These are phyloP conservation scores for Eimeria tenella DNA, from an alignment of 169 alveolate genomes.

Conservation along the genomic window DNA sequence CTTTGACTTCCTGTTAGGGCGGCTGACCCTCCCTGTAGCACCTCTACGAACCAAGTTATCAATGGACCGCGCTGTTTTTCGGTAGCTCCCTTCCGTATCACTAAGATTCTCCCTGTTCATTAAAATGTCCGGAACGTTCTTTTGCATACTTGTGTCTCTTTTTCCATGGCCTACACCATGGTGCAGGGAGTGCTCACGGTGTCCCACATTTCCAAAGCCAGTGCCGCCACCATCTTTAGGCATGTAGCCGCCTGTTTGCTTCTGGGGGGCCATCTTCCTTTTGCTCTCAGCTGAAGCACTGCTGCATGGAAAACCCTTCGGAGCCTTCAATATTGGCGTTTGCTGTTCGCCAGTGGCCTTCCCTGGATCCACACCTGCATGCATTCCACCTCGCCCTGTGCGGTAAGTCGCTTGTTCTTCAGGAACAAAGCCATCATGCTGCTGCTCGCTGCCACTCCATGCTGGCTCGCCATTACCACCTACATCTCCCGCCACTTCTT, in stretches of 20 bases:
- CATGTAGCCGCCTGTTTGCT: too few relatives aligned
- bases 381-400: background rate
- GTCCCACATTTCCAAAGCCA: too few relatives aligned
- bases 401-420: background rate
- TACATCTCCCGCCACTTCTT: background rate
- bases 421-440: background rate
- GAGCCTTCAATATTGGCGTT: background rate
- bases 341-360: background rate
- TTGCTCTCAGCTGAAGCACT: background rate
- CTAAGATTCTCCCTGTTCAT: background rate
- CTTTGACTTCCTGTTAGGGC: background rate
- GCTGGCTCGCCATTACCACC: background rate
- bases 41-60: background rate
- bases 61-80: background rate
- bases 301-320: background rate
- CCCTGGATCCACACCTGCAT: background rate
- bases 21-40: background rate
- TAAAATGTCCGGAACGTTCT: background rate
- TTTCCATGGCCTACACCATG: background rate
- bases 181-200: background rate
- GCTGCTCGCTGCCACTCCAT: conserved; percentile 5
- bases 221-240: too few relatives aligned
- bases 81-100: background rate
- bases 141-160: background rate
- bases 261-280: background rate